phyloP scores from a whole-genome alignment of 179 eudicot species.

The Spinacia oleracea region DNA sequence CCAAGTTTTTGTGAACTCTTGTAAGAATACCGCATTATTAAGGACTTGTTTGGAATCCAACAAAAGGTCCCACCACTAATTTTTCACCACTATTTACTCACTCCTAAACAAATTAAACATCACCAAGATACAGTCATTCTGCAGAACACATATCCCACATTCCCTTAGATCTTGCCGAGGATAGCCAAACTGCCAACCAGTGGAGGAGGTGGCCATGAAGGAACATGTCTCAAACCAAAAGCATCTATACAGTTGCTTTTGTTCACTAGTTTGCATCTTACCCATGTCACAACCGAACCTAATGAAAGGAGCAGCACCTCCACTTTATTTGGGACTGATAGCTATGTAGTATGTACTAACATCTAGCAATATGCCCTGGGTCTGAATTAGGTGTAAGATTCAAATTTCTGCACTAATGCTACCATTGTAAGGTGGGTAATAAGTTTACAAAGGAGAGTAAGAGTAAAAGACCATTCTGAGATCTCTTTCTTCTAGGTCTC shows the following conservation, averaged over 20 bases:
- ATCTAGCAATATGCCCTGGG: neutral
- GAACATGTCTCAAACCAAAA: neutral
- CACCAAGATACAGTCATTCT: neutral
- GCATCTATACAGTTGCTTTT: neutral
- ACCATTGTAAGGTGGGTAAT: neutral
- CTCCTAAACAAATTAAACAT: neutral
- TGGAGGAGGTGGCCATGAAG: neutral
- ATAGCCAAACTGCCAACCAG: neutral
- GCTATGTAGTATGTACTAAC: neutral
- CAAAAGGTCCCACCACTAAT: neutral
- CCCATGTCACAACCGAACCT: neutral
- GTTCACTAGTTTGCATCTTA: neutral
- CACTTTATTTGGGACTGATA: neutral
- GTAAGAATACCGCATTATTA: neutral
- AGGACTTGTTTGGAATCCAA: neutral
- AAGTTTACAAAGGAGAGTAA: slow-evolving; percentile 5
- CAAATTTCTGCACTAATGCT: neutral
- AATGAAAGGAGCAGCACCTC: neutral
- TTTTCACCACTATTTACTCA: neutral
- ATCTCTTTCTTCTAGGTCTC: slow-evolving; percentile 79
- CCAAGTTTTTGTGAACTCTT: neutral
- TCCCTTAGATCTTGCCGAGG: neutral
- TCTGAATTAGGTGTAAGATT: neutral
- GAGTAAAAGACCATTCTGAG: slow-evolving; percentile 61
- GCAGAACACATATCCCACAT: neutral